Conservation (phyloP, 345 rosid genomes). For the Boechera retrofracta region DNA sequence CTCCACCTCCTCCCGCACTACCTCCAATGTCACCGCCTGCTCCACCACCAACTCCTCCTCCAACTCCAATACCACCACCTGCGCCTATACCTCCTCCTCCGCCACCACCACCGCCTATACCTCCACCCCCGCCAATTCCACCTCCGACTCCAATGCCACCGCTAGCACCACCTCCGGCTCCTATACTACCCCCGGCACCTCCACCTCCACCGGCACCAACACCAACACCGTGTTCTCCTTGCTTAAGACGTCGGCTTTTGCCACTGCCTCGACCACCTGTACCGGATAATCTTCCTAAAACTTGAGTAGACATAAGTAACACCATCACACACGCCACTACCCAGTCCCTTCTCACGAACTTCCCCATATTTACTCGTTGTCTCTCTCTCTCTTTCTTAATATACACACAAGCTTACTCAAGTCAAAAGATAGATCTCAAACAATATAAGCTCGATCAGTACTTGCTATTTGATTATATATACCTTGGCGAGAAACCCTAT, state of each 20-base stretch:
- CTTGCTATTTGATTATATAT: slow-evolving; percentile 10
- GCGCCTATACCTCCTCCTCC: neutral
- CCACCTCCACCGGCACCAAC: neutral
- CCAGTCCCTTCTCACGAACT: slow-evolving; percentile 38
- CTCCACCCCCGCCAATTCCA: slow-evolving; percentile 20
- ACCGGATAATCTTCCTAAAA: slow-evolving; percentile 18
- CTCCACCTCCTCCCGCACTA: neutral
- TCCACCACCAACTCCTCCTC: too few species aligned
- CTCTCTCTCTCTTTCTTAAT: neutral
- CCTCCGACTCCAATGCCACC: slow-evolving; percentile 23
- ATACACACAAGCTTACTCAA: neutral
- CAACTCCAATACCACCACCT: too few species aligned
- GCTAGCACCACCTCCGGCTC: slow-evolving; percentile 14
- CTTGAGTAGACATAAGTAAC: slow-evolving; percentile 27
- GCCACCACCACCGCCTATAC: slow-evolving; percentile 14
- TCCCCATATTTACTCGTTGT: slow-evolving; percentile 20
- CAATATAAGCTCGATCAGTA: slow-evolving; percentile 1
- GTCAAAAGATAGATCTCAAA: too few species aligned
- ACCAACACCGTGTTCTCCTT: neutral
- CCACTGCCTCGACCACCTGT: neutral
- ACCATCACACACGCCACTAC: slow-evolving; percentile 29
- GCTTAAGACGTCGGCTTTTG: slow-evolving; percentile 18
- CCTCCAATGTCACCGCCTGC: too few species aligned
- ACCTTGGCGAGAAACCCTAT: slow-evolving; percentile 5
- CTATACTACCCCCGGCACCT: neutral